Base-by-base conservation (phyloP, 495 filamentous ascomycete genomes). In the Aspergillus nidulans region DNA sequence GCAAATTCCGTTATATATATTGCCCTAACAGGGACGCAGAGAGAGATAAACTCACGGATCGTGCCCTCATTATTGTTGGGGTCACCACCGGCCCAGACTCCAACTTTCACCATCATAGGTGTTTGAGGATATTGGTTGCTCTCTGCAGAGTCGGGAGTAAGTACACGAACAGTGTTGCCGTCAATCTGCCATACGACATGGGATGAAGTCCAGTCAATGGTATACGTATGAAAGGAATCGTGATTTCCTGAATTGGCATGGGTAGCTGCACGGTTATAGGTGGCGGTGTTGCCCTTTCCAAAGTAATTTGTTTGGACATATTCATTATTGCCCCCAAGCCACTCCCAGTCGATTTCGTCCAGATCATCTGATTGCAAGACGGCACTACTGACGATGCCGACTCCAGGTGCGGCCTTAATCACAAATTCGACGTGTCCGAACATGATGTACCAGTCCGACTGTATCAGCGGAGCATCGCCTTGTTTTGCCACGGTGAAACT, bases 341-440 rank as follows among this genome's bases (percentile, higher is more conserved):
- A 92, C 66, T 92, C 91, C 86, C 87, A 92, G 68, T 95, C 91
- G 52, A 96, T 86, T 65, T 96, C 91, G 63, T 96, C 91, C 18
- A 95, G 76, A 59, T 88, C 84, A 59, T 95, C 91, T 28, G 88
- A 91, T 61, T 90, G 81, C 61, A 92, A 76, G 38, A 95, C 89
- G 49, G 91, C 83, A 53, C 86, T 90, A 71, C 87, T 91, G 51
- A 81, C 78, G 18, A 81, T 85, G n/a, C 85, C 85, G 1, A 69
- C 74, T 25, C 85, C 85, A 0, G 83, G 76, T 5, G 84, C 83
- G 15, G 83, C 77, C 61, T 85, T 81, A 57, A 87, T 69, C 9
- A 71, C 66, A 52, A 78, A 78, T 38, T 84, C 80, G 28, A 85
- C 77, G 46, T 72, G 75, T 10, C 85, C 85, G 60, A 86, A 88